Evolutionary conservation across 257 asterid genomes (phyloP), one percentile per base, ranked within the genome.

Genomic region (Lycium barbarum): DNA sequence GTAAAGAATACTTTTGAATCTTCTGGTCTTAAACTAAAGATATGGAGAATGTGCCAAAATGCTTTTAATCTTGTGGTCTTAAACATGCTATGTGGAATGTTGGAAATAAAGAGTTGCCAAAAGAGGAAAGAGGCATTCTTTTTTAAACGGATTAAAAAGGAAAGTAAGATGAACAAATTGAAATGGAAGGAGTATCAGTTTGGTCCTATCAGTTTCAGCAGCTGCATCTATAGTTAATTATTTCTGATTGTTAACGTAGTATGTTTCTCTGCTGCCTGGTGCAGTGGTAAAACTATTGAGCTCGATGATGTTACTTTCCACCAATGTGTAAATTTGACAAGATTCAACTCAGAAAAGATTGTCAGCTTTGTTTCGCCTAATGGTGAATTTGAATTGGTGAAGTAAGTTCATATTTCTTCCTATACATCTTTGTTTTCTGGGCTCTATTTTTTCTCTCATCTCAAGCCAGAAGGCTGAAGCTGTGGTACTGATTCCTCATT

Each of bases 381-480:
- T 95, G 99, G 99, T 88, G 99, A 97, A 95, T 97, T 97, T 88
- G 99, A 97, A 91, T 86, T 97, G 93, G 95, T 97, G 99, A 97
- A 95, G 99, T 97, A 94, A 92, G 98, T 73, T 86, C 71, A 80
- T 85, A 71, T 81, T 87, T 83, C 62, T 54, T 71, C 35, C 4
- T 65, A 49, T 66, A 43, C 11, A 40, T 58, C 51, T 14, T 76
- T 14, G 15, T 51, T 76, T 76, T 53, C 58, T 7, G 82, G 63
- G 47, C 26, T 26, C 51, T 68, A 15, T 36, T 36, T 38, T 7
- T 8, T 35, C 22, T 15, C 51, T 14, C 66, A 59, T 36, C 26
- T 68, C 76, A 36, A 68, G 5, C 26, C 76, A 14, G 76, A 18
- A 68, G 76, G 76, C 22, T 68, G 51, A 68, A 36, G 66, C 26